These are phyloP conservation scores for Alternaria conjuncta DNA, from an alignment of 2,329 filamentous ascomycete genomes.

Conservation along the genomic window DNA sequence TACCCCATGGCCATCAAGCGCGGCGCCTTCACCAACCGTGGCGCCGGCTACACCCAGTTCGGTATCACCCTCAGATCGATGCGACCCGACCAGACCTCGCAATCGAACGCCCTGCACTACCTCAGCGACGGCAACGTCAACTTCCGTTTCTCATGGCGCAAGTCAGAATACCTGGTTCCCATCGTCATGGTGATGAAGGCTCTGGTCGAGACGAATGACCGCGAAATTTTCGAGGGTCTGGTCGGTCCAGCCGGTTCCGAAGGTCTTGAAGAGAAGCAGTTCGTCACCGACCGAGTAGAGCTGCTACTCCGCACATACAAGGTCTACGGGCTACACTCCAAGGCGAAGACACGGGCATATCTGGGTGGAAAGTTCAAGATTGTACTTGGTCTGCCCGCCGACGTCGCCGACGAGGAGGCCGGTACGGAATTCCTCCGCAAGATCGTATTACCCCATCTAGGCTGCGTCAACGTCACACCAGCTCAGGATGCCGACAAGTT, in stretches of 20 bases:
- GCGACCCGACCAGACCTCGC: constrained; percentile 95
- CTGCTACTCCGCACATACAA: constrained; percentile 93
- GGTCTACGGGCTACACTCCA: constrained; percentile 81
- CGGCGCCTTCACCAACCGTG: constrained; percentile 86
- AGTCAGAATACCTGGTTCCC: constrained; percentile 95
- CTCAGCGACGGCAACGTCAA: constrained; percentile 94
- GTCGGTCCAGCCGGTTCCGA: constrained; percentile 79
- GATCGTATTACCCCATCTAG: constrained; percentile 90
- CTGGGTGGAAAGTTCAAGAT: constrained; percentile 90
- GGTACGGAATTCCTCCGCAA: constrained; percentile 90
- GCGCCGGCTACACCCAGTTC: constrained; percentile 83
- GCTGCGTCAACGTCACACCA: constrained; percentile 82
- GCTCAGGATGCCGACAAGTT: constrained; percentile 91
- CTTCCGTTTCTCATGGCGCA: constrained; percentile 97
- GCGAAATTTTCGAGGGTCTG: constrained; percentile 93
- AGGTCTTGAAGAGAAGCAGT: constrained; percentile 80
- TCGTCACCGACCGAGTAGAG: constrained; percentile 93
- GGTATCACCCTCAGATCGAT: constrained; percentile 93
- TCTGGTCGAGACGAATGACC: constrained; percentile 91
- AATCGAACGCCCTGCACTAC: constrained; percentile 97
- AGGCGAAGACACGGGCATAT: constrained; percentile 81
- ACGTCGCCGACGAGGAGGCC: constrained; percentile 84
- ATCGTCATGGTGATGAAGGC: constrained; percentile 98
- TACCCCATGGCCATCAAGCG: constrained; percentile 94
- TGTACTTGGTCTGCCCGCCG: constrained; percentile 82